Evolutionary conservation across 305 asterid species (phyloP).

Genomic region (Withania somnifera): DNA sequence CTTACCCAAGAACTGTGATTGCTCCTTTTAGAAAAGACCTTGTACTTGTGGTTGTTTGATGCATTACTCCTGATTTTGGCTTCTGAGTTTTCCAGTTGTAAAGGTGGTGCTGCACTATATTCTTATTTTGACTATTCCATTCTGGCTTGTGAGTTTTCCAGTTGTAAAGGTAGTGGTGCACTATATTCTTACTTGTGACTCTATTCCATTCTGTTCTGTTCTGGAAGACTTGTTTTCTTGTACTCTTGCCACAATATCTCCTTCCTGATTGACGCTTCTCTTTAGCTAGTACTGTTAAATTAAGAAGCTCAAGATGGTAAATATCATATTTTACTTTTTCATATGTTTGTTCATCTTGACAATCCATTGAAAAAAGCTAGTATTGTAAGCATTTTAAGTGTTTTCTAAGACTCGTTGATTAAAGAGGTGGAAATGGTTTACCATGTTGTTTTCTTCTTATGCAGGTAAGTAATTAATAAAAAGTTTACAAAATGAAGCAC

Average conservation of each 20-base stretch:
- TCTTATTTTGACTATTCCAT: background rate
- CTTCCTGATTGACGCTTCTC: background rate
- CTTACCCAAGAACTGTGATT: conserved; percentile 13
- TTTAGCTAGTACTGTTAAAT: no score
- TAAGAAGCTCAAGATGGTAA: background rate
- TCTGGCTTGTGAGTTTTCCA: background rate
- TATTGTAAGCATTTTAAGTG: background rate
- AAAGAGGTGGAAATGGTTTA: background rate
- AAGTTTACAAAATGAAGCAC: conserved; percentile 51
- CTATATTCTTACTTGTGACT: background rate
- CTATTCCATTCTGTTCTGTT: background rate
- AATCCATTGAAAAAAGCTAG: background rate
- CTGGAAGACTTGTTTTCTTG: background rate
- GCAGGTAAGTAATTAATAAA: conserved; percentile 42
- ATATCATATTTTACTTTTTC: background rate
- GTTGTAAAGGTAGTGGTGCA: background rate
- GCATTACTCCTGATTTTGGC: background rate
- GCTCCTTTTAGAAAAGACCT: background rate
- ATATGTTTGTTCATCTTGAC: background rate
- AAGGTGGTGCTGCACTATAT: background rate
- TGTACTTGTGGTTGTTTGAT: background rate
- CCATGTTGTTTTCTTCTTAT: background rate
- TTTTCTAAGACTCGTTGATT: background rate
- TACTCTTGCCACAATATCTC: background rate
- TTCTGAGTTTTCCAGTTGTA: background rate